Base-by-base conservation (phyloP, 2,329 filamentous ascomycete genomes). In the Thelonectria olida region DNA sequence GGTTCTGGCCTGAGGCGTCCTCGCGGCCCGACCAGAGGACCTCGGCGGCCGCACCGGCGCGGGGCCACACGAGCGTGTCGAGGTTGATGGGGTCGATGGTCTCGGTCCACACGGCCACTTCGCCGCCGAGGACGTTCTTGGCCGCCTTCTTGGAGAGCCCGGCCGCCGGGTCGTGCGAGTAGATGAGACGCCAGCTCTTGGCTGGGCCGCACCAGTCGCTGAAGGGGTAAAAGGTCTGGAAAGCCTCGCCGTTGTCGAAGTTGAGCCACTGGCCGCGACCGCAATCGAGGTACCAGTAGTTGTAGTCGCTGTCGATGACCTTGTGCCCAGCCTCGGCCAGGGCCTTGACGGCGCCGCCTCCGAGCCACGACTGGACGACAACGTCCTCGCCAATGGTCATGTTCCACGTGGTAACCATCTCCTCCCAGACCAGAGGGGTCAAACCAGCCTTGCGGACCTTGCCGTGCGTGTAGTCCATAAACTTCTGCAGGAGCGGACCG, bases 221-320 rank as follows among this genome's bases (percentile, higher is more conserved):
- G 80, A 91, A 97, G 0, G 92, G 92, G 74, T 85, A 92, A 77
- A 80, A 86, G 1, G 70, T 64, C 17, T 81, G 67, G 65, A 84
- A 84, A 15, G 83, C 77, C 1, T 76, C 77, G 19, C 85, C 88
- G 50, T 87, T 87, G 57, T 80, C 80, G 70, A 91, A 91, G 80
- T 92, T 89, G 65, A 95, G 81, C 90, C 91, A 96, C 70, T 91
- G 85, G 39, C 92, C 92, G 65, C 90, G 85, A 27, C 92, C 92
- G 73, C 92, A 96, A 79, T 96, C 92, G 53, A 96, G 88, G 72
- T 94, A 94, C 89, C 90, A 95, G 74, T 84, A 91, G 67, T 92
- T 88, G 76, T 91, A 93, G 77, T 92, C 89, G 66, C 91, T 92
- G 67, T 86, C 88, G 54, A 96, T 85, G 7, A 89, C 90, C 75